Evolutionary conservation across 2,329 filamentous ascomycete species (phyloP), one percentile per base, ranked within the genome.

Genomic region (Hypomyces perniciosus): DNA sequence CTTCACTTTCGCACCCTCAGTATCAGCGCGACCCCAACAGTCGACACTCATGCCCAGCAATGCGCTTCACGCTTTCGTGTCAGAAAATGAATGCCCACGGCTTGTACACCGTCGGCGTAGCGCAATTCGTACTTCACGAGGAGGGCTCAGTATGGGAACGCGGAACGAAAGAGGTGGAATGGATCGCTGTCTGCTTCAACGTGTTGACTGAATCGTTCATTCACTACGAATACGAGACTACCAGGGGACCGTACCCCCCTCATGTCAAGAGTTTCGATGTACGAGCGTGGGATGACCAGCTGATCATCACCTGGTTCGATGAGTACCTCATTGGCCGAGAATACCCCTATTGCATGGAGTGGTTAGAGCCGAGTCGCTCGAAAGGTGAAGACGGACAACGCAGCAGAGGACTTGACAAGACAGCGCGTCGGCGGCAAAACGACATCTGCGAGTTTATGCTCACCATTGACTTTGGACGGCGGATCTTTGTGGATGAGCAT

Each of bases 301-400:
- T 53, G 6, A n/a, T 53, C 39, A 53, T 53, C 9, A 30, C 48
- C 12, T 53, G 51, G 51, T 53, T 51, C n/a, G 51, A 53, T 43
- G 51, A 53, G 27, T 53, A 53, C 9, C 51, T 53, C 28, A 47
- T 53, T 13, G 50, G 47, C 40, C 28, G 43, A 12, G 43, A 51
- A 13, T 53, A 53, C n/a, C 41, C 48, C 5, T 50, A 53, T 35
- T 38, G 51, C 6, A 47, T 53, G 43, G 31, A 53, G 34, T 53
- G 48, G 47, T 44, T 53, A 13, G 44, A 44, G 12, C 33, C 44
- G 2, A 47, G 29, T 12, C 42, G 39, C 28, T 9, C 43, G 6
- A 27, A 46, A 2, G 48, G 45, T 5, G 33, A 39, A 6, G 38
- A 43, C 33, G 50, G 51, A 8, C 28, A 44, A 5, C 48, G 44